These are phyloP conservation scores for Nakazawaea ishiwadae DNA, from an alignment of 805 yeast genomes.

Conservation along the genomic window DNA sequence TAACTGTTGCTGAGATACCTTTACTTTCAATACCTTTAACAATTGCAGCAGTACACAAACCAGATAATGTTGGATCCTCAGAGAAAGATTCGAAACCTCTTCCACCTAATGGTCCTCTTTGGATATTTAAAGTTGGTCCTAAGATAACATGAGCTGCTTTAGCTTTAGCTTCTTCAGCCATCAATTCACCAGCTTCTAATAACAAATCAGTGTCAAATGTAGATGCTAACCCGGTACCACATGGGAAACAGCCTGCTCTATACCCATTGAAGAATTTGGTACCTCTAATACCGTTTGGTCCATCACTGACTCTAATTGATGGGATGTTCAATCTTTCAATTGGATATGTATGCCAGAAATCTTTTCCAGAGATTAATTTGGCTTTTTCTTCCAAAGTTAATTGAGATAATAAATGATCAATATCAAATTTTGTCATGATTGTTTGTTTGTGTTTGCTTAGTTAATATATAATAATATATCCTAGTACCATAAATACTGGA, in stretches of 20 bases:
- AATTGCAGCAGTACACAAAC: constrained; percentile 40
- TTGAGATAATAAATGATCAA: constrained; percentile 15
- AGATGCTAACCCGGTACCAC: constrained; percentile 42
- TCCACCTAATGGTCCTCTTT: constrained; percentile 41
- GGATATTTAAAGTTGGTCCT: constrained; percentile 35
- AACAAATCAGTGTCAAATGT: constrained; percentile 37
- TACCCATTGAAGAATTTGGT: constrained; percentile 34
- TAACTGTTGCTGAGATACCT: constrained; percentile 50
- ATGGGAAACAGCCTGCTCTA: constrained; percentile 41
- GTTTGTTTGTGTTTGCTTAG: neutral
- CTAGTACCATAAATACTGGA: no score
- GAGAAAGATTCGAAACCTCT: constrained; percentile 38
- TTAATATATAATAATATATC: neutral
- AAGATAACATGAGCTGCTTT: constrained; percentile 37
- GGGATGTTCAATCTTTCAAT: constrained; percentile 32
- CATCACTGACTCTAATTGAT: constrained; percentile 34
- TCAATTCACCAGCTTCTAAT: constrained; percentile 32
- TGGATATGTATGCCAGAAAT: constrained; percentile 36
- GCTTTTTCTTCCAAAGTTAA: constrained; percentile 27
- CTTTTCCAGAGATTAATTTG: constrained; percentile 26
- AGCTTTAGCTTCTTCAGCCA: constrained; percentile 38
- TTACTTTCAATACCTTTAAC: constrained; percentile 51
- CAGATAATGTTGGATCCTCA: constrained; percentile 40
- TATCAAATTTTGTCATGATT: constrained; percentile 8
- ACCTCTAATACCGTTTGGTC: constrained; percentile 47